Evolutionary conservation across 202 grass and related monocot genomes (phyloP).

Genomic region (Panicum hallii): DNA sequence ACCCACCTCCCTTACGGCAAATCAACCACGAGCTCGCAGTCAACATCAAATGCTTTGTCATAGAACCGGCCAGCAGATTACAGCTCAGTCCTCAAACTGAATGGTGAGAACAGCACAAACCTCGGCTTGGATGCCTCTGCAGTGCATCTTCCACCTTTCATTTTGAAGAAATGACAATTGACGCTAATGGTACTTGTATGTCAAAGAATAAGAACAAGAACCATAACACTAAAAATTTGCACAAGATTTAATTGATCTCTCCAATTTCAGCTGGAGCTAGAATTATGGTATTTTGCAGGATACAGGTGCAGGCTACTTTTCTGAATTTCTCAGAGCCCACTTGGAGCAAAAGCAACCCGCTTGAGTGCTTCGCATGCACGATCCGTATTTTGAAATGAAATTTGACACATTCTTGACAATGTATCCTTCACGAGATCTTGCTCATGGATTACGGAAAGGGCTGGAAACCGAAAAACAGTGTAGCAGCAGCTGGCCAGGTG

Average conservation of each 20-base stretch:
- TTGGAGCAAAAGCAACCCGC: constrained; percentile 6
- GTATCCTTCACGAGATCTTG: constrained; percentile 11
- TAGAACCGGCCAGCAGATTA: background rate
- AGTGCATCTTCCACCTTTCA: background rate
- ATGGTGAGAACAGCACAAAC: background rate
- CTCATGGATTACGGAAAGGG: constrained; percentile 3
- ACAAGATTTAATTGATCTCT: background rate
- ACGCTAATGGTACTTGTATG: background rate
- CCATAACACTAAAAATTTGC: background rate
- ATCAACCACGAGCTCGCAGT: background rate
- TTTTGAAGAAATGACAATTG: constrained; percentile 12
- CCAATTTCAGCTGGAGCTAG: background rate
- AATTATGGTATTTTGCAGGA: background rate
- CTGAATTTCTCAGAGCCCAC: constrained; percentile 1
- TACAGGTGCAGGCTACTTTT: background rate
- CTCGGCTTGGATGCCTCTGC: background rate
- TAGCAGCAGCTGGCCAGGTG: background rate
- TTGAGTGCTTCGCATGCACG: background rate
- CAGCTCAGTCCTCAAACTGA: constrained; percentile 24
- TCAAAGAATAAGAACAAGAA: background rate
- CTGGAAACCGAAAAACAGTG: background rate
- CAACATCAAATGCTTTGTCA: background rate
- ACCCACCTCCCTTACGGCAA: background rate
- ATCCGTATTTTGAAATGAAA: background rate
- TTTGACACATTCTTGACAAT: background rate